A percentile compares a stretch with the other conserved stretches of the same genome.
Conservation (phyloP, 306 rosid species). For the Prunus mume region DNA sequence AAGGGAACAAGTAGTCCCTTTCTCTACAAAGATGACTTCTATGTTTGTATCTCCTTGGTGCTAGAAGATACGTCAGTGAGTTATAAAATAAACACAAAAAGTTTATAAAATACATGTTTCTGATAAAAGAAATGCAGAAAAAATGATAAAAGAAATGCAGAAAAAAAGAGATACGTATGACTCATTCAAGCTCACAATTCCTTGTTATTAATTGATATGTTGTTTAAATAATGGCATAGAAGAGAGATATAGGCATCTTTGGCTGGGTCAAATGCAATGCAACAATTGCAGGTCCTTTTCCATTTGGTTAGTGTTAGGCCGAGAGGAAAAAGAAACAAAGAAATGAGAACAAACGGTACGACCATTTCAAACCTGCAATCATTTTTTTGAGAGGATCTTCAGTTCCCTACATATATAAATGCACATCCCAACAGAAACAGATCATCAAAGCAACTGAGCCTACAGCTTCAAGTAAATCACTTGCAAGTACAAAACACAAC, state of each 20-base stretch:
- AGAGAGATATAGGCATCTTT: conserved; percentile 30
- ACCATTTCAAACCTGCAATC: conserved; percentile 42
- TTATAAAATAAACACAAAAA: background rate
- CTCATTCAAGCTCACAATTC: conserved; percentile 21
- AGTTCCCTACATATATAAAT: conserved; percentile 29
- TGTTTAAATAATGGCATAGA: background rate
- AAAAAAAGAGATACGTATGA: conserved; percentile 17
- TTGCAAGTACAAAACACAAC: background rate
- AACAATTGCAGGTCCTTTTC: conserved; percentile 23
- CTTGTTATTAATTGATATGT: conserved; percentile 3
- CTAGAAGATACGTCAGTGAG: background rate
- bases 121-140: background rate
- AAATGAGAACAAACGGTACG: conserved; percentile 31
- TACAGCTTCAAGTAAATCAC: conserved; percentile 14
- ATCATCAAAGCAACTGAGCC: conserved; percentile 21
- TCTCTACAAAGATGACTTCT: conserved; percentile 11
- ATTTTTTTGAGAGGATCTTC: conserved; percentile 23
- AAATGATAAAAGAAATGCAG: background rate
- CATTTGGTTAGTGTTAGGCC: conserved; percentile 44
- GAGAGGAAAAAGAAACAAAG: conserved; percentile 35
- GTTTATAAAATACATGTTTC: background rate
- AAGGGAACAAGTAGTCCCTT: conserved; percentile 13
- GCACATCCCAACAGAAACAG: conserved; percentile 21
- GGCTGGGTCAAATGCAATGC: conserved; percentile 41
- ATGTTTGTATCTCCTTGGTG: conserved; percentile 11